phyloP scores from a whole-genome alignment of 2,329 filamentous ascomycete species.

The Leptographium galeiforme region DNA sequence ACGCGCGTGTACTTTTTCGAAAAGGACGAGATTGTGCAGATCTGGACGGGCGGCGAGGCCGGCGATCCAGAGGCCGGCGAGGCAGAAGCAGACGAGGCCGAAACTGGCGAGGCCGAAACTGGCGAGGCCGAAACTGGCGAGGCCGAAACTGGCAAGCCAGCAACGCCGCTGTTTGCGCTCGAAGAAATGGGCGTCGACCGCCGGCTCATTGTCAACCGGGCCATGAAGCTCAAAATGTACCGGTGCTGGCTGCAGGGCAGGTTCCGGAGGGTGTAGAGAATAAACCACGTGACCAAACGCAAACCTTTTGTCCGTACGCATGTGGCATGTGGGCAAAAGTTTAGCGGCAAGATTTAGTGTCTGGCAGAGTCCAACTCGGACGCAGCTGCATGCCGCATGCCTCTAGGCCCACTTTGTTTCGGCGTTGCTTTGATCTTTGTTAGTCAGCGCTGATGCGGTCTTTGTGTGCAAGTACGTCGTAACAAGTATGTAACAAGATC shows the following conservation, averaged over 20 bases:
- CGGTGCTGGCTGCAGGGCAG: slow-evolving; percentile 87
- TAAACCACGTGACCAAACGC: no score
- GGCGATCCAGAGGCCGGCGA: slow-evolving; percentile 11
- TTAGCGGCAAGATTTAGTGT: no score
- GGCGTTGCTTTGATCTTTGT: background rate
- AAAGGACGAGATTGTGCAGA: slow-evolving; percentile 60
- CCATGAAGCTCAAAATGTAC: slow-evolving; percentile 92
- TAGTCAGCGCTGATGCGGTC: background rate
- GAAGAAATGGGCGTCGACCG: slow-evolving; percentile 73
- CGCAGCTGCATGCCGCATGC: background rate
- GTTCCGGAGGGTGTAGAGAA: slow-evolving; percentile 52
- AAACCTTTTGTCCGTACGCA: no score
- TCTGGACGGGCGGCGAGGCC: slow-evolving; percentile 45
- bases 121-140: slow-evolving; percentile 11
- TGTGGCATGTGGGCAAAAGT: no score
- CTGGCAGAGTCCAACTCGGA: no score
- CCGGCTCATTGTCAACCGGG: slow-evolving; percentile 82
- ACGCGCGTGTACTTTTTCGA: slow-evolving; percentile 98
- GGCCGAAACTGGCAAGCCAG: background rate
- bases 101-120: background rate
- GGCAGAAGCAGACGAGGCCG: background rate
- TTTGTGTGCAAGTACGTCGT: background rate
- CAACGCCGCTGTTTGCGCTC: slow-evolving; percentile 47
- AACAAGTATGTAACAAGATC: no score
- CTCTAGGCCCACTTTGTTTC: background rate